phyloP scores from a whole-genome alignment of 441 rosid species.

The Adansonia madagascariensis region DNA sequence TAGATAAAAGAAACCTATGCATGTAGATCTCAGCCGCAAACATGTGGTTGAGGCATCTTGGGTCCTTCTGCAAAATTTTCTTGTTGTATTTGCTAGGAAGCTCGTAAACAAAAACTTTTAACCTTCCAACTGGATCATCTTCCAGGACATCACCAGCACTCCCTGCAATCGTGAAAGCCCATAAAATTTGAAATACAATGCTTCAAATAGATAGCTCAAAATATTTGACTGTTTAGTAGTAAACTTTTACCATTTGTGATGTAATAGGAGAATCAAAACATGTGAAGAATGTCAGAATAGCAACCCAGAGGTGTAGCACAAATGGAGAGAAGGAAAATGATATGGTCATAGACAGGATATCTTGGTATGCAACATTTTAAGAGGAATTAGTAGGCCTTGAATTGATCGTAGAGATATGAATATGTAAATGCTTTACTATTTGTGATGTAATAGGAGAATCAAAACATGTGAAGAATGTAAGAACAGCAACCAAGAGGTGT shows the following conservation, averaged over 20 bases:
- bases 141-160: slow-evolving; percentile 86
- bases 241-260: background rate
- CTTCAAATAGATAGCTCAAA: slow-evolving; percentile 1
- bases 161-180: slow-evolving; percentile 44
- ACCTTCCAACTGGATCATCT: slow-evolving; percentile 76
- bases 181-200: slow-evolving; percentile 3
- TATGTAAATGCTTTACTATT: background rate
- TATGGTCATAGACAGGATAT: background rate
- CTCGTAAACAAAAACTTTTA: slow-evolving; percentile 78
- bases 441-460: background rate
- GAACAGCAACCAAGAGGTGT: too few species aligned
- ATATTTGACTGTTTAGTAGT: background rate
- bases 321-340: background rate
- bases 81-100: slow-evolving; percentile 83
- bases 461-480: too few species aligned
- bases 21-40: slow-evolving; percentile 80
- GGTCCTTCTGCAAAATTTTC: slow-evolving; percentile 73
- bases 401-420: background rate
- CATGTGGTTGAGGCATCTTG: slow-evolving; percentile 75
- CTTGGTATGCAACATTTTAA: background rate
- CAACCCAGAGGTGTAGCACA: background rate
- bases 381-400: background rate
- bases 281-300: background rate
- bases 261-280: background rate
- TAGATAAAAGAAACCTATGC: slow-evolving; percentile 77